phyloP scores from a whole-genome alignment of 768 basidiomycete species.

The Lentinus tigrinus region DNA sequence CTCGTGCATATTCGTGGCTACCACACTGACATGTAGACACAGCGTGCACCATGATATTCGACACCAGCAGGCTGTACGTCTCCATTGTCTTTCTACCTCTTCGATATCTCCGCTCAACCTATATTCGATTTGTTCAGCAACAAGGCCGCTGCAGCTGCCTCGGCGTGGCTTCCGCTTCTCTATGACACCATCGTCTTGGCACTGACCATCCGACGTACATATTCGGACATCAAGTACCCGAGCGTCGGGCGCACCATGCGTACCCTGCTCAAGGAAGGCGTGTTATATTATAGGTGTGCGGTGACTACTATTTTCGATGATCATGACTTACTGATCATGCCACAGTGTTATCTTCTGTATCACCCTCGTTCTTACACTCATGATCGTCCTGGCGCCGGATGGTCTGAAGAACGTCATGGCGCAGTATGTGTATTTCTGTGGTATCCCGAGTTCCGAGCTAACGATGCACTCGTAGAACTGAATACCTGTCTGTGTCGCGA shows the following conservation, averaged over 20 bases:
- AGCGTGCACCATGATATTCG: slow-evolving; percentile 45
- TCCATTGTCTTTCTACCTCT: neutral
- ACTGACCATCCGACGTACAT: slow-evolving; percentile 34
- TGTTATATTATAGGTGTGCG: slow-evolving; percentile 35
- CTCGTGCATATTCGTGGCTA: no score
- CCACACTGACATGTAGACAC: neutral
- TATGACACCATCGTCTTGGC: slow-evolving; percentile 38
- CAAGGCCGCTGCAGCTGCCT: slow-evolving; percentile 30
- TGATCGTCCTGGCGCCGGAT: slow-evolving; percentile 32
- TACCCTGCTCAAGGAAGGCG: slow-evolving; percentile 32
- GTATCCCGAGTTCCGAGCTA: neutral
- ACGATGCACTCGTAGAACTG: slow-evolving; percentile 21
- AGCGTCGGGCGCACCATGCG: slow-evolving; percentile 22
- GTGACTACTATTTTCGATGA: neutral
- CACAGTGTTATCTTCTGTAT: slow-evolving; percentile 38
- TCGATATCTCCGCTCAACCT: no score
- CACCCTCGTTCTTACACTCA: slow-evolving; percentile 37
- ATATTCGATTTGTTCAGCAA: neutral
- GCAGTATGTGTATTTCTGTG: slow-evolving; percentile 27
- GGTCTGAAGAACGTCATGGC: slow-evolving; percentile 38
- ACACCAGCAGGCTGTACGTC: slow-evolving; percentile 3
- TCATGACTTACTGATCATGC: neutral
- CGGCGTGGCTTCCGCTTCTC: slow-evolving; percentile 41
- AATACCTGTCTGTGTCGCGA: slow-evolving; percentile 39
- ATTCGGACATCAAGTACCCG: slow-evolving; percentile 19